Evolutionary conservation across 352 stramenopile genomes (phyloP).

Genomic region (Pythium graminicola): DNA sequence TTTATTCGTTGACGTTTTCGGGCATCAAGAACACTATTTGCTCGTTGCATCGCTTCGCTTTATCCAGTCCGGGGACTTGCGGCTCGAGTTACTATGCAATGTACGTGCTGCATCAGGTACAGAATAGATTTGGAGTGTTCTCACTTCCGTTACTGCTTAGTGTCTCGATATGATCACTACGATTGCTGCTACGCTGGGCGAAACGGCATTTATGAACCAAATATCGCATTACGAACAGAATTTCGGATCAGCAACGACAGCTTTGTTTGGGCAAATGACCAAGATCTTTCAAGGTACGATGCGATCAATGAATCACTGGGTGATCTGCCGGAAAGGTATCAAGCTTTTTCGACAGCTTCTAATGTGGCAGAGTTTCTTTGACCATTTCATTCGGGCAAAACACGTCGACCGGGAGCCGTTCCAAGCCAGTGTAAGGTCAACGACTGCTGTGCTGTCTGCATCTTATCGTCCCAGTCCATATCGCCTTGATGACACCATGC

Average conservation of each 20-base stretch:
- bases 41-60: slow-evolving; percentile 4
- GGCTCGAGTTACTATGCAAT: slow-evolving; percentile 13
- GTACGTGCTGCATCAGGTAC: neutral
- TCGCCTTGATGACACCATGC: slow-evolving; percentile 1
- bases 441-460: neutral
- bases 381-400: neutral
- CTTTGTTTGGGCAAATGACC: slow-evolving; percentile 1
- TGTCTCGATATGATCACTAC: slow-evolving; percentile 15
- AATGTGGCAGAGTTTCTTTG: slow-evolving; percentile 2
- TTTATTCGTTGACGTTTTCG: neutral
- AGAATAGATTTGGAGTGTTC: neutral
- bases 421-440: neutral
- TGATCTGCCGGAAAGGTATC: slow-evolving; percentile 6
- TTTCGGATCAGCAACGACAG: neutral
- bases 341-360: slow-evolving; percentile 2
- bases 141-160: neutral
- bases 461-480: neutral
- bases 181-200: neutral
- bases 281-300: slow-evolving; percentile 4
- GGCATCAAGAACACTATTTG: neutral
- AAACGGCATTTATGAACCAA: slow-evolving; percentile 4
- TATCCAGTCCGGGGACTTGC: neutral
- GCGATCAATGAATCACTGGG: slow-evolving; percentile 1
- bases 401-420: neutral
- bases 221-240: neutral